Evolutionary conservation across 805 yeast genomes (phyloP), one percentile per base, ranked within the genome.

Genomic region (Yamadazyma sp.): DNA sequence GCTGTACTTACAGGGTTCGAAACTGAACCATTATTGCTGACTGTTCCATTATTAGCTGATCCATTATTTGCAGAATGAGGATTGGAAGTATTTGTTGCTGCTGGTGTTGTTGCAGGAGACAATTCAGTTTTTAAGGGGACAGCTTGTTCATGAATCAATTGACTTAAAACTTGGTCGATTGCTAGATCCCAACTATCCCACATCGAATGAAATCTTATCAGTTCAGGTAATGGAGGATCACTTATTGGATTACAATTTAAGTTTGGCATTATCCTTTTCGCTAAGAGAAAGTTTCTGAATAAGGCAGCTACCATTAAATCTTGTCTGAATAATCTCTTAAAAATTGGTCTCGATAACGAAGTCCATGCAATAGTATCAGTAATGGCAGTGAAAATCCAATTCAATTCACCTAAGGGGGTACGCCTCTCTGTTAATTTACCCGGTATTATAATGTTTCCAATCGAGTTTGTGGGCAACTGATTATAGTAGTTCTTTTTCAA

Each of bases 121-220:
- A 23, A 17, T 10, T 10, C 35, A 27, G 8, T 20, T 21, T 8
- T 23, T 15, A 30, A 15, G 9, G 8, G 25, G 23, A 7, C 16
- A 15, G 23, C 21, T 16, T 27, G 30, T 10, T 39, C 43, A n/a
- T 73, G 74, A 34, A 83, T 69, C 27, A 83, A 58, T 49, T 83
- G 88, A 2, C 86, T 77, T 29, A 93, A 65, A 4, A 94, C 94
- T 53, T 93, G 97, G 55, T 93, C 98, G 26, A 93, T 82, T 0
- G 98, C 97, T 43, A 93, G 68, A 53, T 93, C 98, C 98, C 98
- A 93, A 0, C 96, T 82, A 40, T 87, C 93, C 98, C 98, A 93
- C 86, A 93, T 81, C 4, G 94, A 79, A 54, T 93, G 97, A 42
- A 76, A 75, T 30, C 85, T 78, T 5, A 81, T 76, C 10, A 78